Percentiles rank a stretch among this genome's conserved stretches.
phyloP scores from a whole-genome alignment of 2,329 filamentous ascomycete genomes.

The Whalleya microplaca region DNA sequence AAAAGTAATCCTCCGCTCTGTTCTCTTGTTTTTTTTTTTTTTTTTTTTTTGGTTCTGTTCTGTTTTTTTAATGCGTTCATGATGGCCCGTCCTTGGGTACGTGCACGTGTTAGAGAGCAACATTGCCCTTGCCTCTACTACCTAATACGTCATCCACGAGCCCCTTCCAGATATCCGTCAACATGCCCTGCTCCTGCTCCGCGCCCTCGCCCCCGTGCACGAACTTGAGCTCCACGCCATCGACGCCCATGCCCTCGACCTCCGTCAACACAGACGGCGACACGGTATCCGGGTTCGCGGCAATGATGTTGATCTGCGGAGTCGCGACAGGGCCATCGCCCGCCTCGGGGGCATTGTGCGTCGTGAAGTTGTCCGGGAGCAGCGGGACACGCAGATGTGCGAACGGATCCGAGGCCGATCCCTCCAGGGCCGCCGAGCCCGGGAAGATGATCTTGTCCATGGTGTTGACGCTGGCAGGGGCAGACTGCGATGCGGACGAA shows the following conservation, averaged over 20 bases:
- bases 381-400: conserved; percentile 58
- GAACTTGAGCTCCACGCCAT: conserved; percentile 60
- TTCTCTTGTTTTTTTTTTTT: conserved; percentile 7
- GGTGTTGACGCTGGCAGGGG: conserved; percentile 39
- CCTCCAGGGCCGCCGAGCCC: conserved; percentile 40
- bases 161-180: conserved; percentile 60
- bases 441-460: conserved; percentile 61
- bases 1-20: background rate
- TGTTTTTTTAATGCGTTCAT: background rate
- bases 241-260: conserved; percentile 61
- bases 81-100: no score
- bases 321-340: conserved; percentile 45
- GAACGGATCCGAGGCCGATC: conserved; percentile 37
- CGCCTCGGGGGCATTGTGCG: conserved; percentile 48
- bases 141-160: conserved; percentile 55
- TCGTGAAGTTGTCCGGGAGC: conserved; percentile 60
- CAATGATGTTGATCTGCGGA: conserved; percentile 59
- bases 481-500: conserved; percentile 46
- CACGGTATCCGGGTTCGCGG: conserved; percentile 57
- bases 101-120: conserved; percentile 30
- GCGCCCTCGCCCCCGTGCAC: conserved; percentile 42
- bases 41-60: conserved; percentile 18
- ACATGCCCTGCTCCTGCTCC: conserved; percentile 48
- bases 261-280: conserved; percentile 57
- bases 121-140: conserved; percentile 31